Evolutionary conservation across 2,329 filamentous ascomycete genomes (phyloP).

Genomic region (Arachnomyces sp.): DNA sequence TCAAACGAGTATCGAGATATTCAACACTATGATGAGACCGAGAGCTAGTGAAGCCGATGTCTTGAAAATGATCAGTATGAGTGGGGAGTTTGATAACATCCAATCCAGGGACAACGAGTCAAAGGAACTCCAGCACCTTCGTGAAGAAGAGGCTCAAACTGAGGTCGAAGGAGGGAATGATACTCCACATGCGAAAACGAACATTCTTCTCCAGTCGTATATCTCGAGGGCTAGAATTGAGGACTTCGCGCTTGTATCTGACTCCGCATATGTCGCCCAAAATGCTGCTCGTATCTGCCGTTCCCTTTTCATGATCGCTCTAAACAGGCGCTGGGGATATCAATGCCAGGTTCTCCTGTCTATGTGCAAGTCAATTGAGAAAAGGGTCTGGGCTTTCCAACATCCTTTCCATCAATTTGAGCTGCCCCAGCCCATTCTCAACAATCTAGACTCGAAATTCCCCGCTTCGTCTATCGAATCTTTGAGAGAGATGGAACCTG

Average conservation of each 20-base stretch:
- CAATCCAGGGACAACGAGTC: conserved; percentile 85
- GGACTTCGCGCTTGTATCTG: conserved; percentile 87
- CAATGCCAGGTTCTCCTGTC: conserved; percentile 87
- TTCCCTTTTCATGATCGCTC: conserved; percentile 91
- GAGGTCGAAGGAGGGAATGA: conserved; percentile 62
- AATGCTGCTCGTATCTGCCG: conserved; percentile 91
- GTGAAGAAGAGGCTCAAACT: conserved; percentile 63
- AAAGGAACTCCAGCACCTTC: conserved; percentile 71
- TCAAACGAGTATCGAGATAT: conserved; percentile 87
- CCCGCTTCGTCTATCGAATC: conserved; percentile 65
- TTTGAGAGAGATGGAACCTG: conserved; percentile 84
- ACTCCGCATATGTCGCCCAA: conserved; percentile 89
- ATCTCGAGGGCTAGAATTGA: conserved; percentile 82
- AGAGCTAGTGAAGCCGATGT: conserved; percentile 84
- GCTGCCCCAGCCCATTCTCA: conserved; percentile 70
- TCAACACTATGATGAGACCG: conserved; percentile 89
- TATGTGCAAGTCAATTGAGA: conserved; percentile 94
- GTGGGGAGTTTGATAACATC: conserved; percentile 95
- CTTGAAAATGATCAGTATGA: conserved; percentile 93
- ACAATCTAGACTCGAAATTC: conserved; percentile 75
- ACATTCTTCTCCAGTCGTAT: conserved; percentile 87
- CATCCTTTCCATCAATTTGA: conserved; percentile 96
- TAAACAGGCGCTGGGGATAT: conserved; percentile 91
- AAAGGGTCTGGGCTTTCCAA: conserved; percentile 87
- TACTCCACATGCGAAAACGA: conserved; percentile 80